Evolutionary conservation across 2,329 filamentous ascomycete genomes (phyloP), one percentile per base, ranked within the genome.

Genomic region (Claviceps pusilla): DNA sequence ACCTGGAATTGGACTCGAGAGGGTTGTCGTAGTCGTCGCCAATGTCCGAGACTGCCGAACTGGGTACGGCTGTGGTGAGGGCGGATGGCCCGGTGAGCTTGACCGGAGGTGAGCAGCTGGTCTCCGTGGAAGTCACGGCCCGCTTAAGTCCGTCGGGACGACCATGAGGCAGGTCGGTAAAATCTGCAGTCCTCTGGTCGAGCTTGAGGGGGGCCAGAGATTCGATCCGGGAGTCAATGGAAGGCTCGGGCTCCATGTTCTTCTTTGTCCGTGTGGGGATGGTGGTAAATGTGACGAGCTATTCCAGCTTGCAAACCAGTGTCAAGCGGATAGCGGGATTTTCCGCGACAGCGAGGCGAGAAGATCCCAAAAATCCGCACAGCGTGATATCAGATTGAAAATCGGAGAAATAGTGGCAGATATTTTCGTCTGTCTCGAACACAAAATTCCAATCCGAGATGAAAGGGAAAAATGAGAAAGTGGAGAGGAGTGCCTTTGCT

Each of bases 21-120:
- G 71, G 70, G 57, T 75, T 75, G 52, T 68, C 65, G 57, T 75
- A 74, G 48, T 68, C 70, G 55, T 61, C 61, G 52, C 64, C 61
- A 57, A 67, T 62, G 53, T 63, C 65, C 45, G 61, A 64, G 49
- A 65, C 65, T 29, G 63, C 65, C 45, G 63, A 61, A 60, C 59
- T 61, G 31, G 62, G 61, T 49, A 59, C 61, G 51, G 63, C 61
- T 53, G 61, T 60, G 53, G 57, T 57, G 51, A 65, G 51, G 35
- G 52, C 62, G 46, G 52, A 57, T 16, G 53, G 55, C 33, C 48
- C 42, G 7, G 42, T 54, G 51, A 51, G 43, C 24, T 31, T 49
- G 48, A 37, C 51, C 37, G 55, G 50, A 28, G 37, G 41, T 12
- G 53, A 52, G 24, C 35, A 52, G n/a, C 35, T 33, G 31, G 51